Evolutionary conservation across 345 rosid genomes (phyloP).

Genomic region (Sisymbrium altissimum): DNA sequence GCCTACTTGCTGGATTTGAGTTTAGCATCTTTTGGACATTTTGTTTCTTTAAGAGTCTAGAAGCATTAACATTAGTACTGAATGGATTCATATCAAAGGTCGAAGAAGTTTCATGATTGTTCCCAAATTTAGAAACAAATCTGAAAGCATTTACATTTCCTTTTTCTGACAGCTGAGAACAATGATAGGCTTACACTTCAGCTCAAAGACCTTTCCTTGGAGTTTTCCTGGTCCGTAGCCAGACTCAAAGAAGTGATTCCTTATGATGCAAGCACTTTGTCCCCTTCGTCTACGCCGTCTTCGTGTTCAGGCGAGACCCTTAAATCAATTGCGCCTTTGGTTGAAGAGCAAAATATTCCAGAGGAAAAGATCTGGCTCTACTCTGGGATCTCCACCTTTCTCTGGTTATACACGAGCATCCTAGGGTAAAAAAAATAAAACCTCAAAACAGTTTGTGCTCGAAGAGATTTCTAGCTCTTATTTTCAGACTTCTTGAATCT

Average conservation of each 20-base stretch:
- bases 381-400: constrained; percentile 73
- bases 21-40: background rate
- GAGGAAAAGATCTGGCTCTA: constrained; percentile 64
- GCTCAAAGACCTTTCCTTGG: constrained; percentile 58
- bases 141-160: constrained; percentile 9
- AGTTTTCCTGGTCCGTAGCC: constrained; percentile 75
- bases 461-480: background rate
- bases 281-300: constrained; percentile 48
- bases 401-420: constrained; percentile 85
- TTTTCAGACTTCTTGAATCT: background rate
- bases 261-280: constrained; percentile 37
- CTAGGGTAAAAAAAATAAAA: constrained; percentile 51
- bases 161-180: constrained; percentile 40
- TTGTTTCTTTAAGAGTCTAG: background rate
- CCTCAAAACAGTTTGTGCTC: background rate
- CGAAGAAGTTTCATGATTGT: background rate
- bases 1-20: background rate
- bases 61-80: background rate
- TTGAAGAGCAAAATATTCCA: constrained; percentile 69
- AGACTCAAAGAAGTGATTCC: constrained; percentile 57
- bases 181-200: constrained; percentile 54
- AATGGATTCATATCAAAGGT: background rate
- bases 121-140: background rate
- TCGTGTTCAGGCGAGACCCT: constrained; percentile 53
- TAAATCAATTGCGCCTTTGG: constrained; percentile 48